A percentile compares a stretch with the other conserved stretches of the same genome.
phyloP scores from a whole-genome alignment of 78 protist species.

The Goniomonas avonlea region DNA sequence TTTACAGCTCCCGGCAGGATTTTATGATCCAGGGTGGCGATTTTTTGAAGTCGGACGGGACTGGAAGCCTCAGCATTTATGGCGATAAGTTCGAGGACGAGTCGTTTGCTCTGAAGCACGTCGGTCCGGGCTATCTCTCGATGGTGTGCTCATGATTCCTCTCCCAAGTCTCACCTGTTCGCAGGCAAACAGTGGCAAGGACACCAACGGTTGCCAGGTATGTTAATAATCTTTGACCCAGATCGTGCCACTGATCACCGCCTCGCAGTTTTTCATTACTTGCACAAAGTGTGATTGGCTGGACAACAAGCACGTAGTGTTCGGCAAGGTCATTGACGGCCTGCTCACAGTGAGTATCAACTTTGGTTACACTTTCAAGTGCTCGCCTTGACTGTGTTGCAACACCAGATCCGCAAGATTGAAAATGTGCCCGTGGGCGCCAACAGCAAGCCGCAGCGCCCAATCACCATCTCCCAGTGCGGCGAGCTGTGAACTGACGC shows the following conservation, averaged over 20 bases:
- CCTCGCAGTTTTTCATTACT: neutral
- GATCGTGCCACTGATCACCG: no score
- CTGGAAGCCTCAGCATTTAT: neutral
- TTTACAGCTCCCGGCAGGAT: no score
- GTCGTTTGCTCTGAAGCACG: neutral
- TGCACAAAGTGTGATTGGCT: neutral
- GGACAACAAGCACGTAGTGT: neutral
- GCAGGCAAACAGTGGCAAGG: neutral
- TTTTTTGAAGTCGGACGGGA: no score
- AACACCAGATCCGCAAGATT: neutral
- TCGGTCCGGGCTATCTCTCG: neutral
- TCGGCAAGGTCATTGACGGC: conserved; percentile 15
- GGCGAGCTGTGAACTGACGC: neutral
- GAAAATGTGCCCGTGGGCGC: conserved; percentile 6
- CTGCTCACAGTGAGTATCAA: neutral
- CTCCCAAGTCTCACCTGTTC: neutral
- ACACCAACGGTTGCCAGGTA: conserved; percentile 10
- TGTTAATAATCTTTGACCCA: no score
- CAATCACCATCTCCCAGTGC: neutral
- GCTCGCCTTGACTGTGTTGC: no score
- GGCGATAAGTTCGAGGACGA: conserved; percentile 8
- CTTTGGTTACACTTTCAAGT: neutral
- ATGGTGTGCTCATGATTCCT: neutral
- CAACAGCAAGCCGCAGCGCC: neutral
- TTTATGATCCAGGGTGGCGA: no score